phyloP scores from a whole-genome alignment of 495 filamentous ascomycete genomes.

The Penicillium bovifimosum region DNA sequence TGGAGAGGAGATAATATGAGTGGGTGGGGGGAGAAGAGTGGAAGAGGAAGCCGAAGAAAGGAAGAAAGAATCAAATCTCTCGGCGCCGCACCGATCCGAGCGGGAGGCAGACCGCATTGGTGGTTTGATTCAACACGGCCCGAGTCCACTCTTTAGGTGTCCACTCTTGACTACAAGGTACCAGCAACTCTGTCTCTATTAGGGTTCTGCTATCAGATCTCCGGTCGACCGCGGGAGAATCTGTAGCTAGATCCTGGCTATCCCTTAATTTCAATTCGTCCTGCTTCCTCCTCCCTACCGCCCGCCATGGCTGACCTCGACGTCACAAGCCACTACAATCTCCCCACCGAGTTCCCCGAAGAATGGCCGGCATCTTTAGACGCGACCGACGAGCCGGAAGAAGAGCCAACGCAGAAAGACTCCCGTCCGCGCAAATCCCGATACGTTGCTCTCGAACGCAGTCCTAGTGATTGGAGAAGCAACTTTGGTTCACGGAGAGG shows the following conservation, averaged over 20 bases:
- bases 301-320: constrained; percentile 57
- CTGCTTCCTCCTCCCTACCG: constrained; percentile 5
- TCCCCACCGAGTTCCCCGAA: constrained; percentile 71
- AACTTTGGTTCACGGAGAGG: constrained; percentile 65
- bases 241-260: background rate
- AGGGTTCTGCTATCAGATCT: background rate
- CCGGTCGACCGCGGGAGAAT: constrained; percentile 5
- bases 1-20: constrained; percentile 5
- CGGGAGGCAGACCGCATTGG: constrained; percentile 30
- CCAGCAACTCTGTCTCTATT: constrained; percentile 7
- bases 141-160: constrained; percentile 22
- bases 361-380: constrained; percentile 83
- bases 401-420: constrained; percentile 47
- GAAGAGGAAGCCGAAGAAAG: constrained; percentile 27
- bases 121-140: constrained; percentile 22
- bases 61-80: constrained; percentile 28
- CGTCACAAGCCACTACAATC: constrained; percentile 84
- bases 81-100: constrained; percentile 40
- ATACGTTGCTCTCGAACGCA: constrained; percentile 77
- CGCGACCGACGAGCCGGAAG: constrained; percentile 62
- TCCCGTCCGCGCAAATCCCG: constrained; percentile 64
- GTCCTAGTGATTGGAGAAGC: constrained; percentile 59
- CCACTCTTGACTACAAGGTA: constrained; percentile 23
- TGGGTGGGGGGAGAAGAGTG: constrained; percentile 21
- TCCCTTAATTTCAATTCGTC: constrained; percentile 7